These are phyloP conservation scores for Rhodotorula sp. DNA, from an alignment of 1,284 basidiomycete species.

Conservation along the genomic window DNA sequence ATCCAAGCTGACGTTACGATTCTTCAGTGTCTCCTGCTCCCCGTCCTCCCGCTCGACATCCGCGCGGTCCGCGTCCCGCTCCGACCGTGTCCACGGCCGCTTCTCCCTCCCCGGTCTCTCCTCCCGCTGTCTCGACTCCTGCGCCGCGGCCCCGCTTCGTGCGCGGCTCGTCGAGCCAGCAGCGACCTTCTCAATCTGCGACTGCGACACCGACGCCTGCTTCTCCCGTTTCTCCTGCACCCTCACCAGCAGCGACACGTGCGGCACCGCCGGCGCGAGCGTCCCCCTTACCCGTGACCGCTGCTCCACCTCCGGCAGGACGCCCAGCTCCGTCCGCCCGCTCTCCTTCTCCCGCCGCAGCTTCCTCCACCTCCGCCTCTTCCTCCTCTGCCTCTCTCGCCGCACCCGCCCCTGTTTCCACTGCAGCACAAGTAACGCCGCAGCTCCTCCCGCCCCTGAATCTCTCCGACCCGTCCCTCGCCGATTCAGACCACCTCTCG, in stretches of 20 bases:
- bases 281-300: not conserved
- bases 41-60: no score
- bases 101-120: no score
- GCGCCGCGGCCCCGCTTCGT: no score
- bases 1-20: no score
- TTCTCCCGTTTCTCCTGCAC: no score
- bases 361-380: not conserved
- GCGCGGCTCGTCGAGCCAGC: no score
- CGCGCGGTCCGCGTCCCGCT: no score
- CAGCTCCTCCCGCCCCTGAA: conserved; percentile 1
- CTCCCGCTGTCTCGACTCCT: no score
- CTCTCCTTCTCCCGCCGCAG: not conserved
- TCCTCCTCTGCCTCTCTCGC: not conserved
- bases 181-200: not conserved
- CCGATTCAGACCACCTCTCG: conserved; percentile 25
- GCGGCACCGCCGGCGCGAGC: not conserved
- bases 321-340: not conserved
- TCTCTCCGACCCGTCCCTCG: conserved; percentile 1
- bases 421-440: not conserved
- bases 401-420: not conserved
- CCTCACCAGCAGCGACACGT: no score
- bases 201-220: not conserved
- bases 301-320: not conserved
- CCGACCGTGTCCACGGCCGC: no score
- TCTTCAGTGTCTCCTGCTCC: no score